phyloP scores from a whole-genome alignment of 148 eudicot species.

The Limonium bicolor region DNA sequence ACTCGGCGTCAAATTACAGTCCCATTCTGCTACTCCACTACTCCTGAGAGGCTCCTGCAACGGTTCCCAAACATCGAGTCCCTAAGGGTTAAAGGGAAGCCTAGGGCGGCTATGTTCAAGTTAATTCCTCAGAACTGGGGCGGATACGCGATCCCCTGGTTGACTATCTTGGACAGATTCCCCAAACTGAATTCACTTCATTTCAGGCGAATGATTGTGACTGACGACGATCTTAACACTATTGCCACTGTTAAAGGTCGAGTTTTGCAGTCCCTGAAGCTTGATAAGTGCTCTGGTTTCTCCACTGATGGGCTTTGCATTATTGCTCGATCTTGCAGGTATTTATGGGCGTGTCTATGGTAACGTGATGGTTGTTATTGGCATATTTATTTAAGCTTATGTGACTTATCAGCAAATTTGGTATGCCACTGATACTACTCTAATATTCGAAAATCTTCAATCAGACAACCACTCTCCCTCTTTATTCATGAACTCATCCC shows the following conservation, averaged over 20 bases:
- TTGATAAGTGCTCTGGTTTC: conserved; percentile 90
- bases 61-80: conserved; percentile 68
- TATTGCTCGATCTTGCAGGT: conserved; percentile 56
- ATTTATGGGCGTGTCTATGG: too few relatives aligned
- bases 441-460: too few relatives aligned
- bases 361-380: too few relatives aligned
- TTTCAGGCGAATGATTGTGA: conserved; percentile 81
- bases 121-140: conserved; percentile 96
- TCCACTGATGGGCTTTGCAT: conserved; percentile 66
- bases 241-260: conserved; percentile 34
- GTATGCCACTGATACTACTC: too few relatives aligned
- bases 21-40: conserved; percentile 66
- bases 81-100: conserved; percentile 71
- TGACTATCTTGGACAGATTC: conserved; percentile 17
- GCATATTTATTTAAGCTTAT: too few relatives aligned
- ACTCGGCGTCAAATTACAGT: conserved; percentile 65
- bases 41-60: conserved; percentile 36
- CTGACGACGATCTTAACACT: conserved; percentile 48
- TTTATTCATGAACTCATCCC: too few relatives aligned
- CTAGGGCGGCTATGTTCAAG: conserved; percentile 92
- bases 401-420: too few relatives aligned
- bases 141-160: conserved; percentile 77
- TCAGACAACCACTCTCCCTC: too few relatives aligned
- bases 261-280: conserved; percentile 27
- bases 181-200: conserved; percentile 41